Evolutionary conservation across 169 alveolate species (phyloP).

Genomic region (Eimeria brunetti): DNA sequence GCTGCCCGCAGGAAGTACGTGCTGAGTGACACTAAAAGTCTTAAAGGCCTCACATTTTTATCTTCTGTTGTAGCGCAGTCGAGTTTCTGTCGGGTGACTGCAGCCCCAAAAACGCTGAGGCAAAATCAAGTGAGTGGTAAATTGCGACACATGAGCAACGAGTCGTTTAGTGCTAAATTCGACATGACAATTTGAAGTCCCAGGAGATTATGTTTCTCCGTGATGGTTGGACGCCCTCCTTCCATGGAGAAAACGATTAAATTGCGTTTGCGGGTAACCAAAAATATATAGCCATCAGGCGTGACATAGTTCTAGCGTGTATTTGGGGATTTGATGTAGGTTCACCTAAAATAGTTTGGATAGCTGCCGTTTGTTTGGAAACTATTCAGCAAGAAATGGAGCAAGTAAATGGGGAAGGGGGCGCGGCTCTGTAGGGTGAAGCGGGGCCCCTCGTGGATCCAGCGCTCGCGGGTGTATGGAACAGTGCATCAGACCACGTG

Average conservation of each 20-base stretch:
- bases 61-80: neutral
- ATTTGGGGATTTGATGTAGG: too few relatives aligned
- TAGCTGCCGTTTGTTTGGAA: too few relatives aligned
- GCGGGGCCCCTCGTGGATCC: neutral
- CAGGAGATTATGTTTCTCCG: neutral
- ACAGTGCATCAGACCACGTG: neutral
- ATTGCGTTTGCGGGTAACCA: too few relatives aligned
- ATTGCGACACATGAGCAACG: neutral
- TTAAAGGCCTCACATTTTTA: neutral
- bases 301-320: too few relatives aligned
- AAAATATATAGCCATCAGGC: too few relatives aligned
- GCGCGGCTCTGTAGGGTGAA: neutral
- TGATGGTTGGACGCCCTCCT: neutral
- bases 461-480: neutral
- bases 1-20: neutral
- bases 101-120: neutral
- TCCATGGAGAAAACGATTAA: neutral
- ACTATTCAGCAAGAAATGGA: neutral
- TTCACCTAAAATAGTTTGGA: too few relatives aligned
- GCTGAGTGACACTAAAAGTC: neutral
- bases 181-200: neutral
- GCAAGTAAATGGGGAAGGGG: neutral
- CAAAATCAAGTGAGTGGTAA: neutral
- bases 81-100: neutral
- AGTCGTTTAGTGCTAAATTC: neutral